A percentile compares a stretch with the other conserved stretches of the same genome.
These are phyloP conservation scores for Hamamelis virginiana DNA, from an alignment of 164 flowering plant genomes.

Conservation along the genomic window DNA sequence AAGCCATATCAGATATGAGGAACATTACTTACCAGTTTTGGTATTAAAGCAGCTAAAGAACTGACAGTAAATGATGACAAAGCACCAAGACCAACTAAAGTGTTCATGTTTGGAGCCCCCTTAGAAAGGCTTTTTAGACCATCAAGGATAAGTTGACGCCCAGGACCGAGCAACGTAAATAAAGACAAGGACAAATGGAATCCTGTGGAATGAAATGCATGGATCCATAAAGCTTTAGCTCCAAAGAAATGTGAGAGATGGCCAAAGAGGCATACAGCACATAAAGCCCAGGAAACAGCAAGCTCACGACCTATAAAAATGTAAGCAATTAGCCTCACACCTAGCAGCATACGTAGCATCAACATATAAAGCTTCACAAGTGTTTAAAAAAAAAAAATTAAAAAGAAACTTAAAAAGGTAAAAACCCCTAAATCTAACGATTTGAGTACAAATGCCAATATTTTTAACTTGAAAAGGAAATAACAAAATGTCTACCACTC, in stretches of 20 bases:
- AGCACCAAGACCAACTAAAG: slow-evolving; percentile 99
- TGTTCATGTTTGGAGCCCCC: slow-evolving; percentile 97
- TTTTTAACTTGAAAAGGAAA: slow-evolving; percentile 1
- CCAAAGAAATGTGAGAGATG: slow-evolving; percentile 88
- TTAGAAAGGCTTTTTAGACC: slow-evolving; percentile 79
- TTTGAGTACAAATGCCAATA: neutral
- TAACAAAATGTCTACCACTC: slow-evolving; percentile 56
- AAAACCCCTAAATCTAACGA: neutral
- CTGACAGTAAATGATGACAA: slow-evolving; percentile 93
- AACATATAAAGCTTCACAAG: neutral
- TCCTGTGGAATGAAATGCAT: slow-evolving; percentile 81
- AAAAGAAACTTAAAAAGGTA: neutral
- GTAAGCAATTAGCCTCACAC: slow-evolving; percentile 8
- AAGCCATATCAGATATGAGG: neutral
- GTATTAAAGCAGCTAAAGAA: slow-evolving; percentile 78
- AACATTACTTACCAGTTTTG: slow-evolving; percentile 64
- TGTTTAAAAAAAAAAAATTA: too few relatives aligned
- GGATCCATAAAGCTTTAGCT: slow-evolving; percentile 80
- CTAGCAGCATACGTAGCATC: slow-evolving; percentile 6
- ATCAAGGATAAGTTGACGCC: slow-evolving; percentile 83
- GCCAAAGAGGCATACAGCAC: slow-evolving; percentile 92
- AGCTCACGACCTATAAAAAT: slow-evolving; percentile 73
- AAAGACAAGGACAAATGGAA: slow-evolving; percentile 88
- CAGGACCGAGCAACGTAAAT: slow-evolving; percentile 94
- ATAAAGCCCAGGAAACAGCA: slow-evolving; percentile 94